Base-by-base conservation (phyloP, 441 rosid species). In the Eruca vesicaria region DNA sequence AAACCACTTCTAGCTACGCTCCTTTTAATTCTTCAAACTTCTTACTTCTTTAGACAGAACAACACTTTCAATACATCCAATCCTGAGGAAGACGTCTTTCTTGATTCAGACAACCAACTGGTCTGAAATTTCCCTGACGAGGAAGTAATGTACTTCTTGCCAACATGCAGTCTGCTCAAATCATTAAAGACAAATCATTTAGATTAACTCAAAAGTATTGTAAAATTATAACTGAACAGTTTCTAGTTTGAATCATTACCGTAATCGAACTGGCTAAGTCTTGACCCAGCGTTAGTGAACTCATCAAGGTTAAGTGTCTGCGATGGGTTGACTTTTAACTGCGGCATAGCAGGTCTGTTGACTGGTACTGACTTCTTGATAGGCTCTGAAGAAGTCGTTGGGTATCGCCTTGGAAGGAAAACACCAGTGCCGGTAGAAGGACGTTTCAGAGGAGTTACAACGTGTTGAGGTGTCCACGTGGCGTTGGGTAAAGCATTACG, bases 401-500 rank as follows among this genome's bases (percentile, higher is more conserved):
- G 89, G 14, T 84, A 84, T 80, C 89, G 60, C 10, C 98, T 89
- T 15, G 99, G 99, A 68, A 95, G 81, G 74, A 95, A 95, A 2
- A 95, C 99, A 11, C 99, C 99, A 18, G 99, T 92, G 0, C 99
- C 99, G 8, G 87, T 73, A 36, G 86, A 71, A 20, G 86, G 85
- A 9, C 88, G 87, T 69, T 88, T 94, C 9, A 20, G 2, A 0
- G 71, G 79, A 36, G 84, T 68, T 23, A 62, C 81, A 0, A 82
- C 78, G 0, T 48, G 81, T 0, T 75, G 85, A 0, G 74, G 73
- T 0, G 67, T 26, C 41, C 73, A 78, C 4, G 76, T 62, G 10
- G 79, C 21, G 6, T 70, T 87, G 1, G 85, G 20, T 9, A 73
- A 29, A 12, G 79, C 83, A 4, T 63, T 55, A 9, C 74, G 80